Percentiles rank a stretch among this genome's conserved stretches.
phyloP scores from a whole-genome alignment of 352 stramenopile genomes.

The Pilasporangium apinafurcum region DNA sequence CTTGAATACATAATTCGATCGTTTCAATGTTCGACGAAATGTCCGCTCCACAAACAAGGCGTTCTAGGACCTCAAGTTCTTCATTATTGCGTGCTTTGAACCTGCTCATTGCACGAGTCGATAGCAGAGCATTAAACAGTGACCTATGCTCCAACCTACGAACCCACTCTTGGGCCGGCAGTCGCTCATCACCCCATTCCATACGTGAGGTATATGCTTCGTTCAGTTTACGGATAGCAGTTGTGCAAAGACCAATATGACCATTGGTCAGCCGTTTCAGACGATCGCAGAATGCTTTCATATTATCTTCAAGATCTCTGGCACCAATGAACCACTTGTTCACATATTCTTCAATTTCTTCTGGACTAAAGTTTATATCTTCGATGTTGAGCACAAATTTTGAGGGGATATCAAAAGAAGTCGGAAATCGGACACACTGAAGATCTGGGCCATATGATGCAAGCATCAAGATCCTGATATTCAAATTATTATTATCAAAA shows the following conservation, averaged over 20 bases:
- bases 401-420: constrained; percentile 1
- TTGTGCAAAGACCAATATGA: constrained; percentile 9
- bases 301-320: neutral
- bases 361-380: constrained; percentile 2
- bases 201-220: neutral
- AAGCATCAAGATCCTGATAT: constrained; percentile 13
- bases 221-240: constrained; percentile 5
- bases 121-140: constrained; percentile 2
- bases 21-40: neutral
- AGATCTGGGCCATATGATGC: constrained; percentile 5
- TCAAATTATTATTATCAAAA: no score
- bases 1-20: constrained; percentile 5
- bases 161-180: constrained; percentile 3
- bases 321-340: constrained; percentile 5
- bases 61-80: constrained; percentile 6
- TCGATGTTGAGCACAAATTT: constrained; percentile 4
- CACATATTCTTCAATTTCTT: constrained; percentile 9
- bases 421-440: neutral
- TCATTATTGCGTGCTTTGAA: neutral
- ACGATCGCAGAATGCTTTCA: constrained; percentile 3
- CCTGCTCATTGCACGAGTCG: constrained; percentile 9
- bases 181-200: no score
- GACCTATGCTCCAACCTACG: constrained; percentile 4
- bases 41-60: constrained; percentile 4
- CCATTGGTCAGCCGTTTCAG: constrained; percentile 5